These are phyloP conservation scores for Skeletonema grethae DNA, from an alignment of 108 stramenopile species.

Conservation along the genomic window DNA sequence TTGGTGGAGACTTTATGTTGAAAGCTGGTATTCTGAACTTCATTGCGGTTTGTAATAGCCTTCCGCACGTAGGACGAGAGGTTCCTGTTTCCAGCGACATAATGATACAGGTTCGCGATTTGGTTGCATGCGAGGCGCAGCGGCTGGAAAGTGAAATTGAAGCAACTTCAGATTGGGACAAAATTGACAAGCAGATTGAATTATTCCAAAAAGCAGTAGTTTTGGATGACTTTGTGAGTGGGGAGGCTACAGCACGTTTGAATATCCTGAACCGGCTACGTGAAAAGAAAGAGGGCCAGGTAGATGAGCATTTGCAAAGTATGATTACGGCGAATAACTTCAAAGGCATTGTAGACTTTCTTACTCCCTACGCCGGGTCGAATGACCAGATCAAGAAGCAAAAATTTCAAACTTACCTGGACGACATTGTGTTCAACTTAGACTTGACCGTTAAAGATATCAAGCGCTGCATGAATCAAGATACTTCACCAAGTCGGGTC, in stretches of 20 bases:
- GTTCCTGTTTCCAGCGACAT: conserved; percentile 20
- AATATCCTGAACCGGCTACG: conserved; percentile 39
- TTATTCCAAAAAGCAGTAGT: conserved; percentile 35
- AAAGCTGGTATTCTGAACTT: conserved; percentile 14
- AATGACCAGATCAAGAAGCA: conserved; percentile 56
- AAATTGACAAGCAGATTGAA: conserved; percentile 37
- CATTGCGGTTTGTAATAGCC: conserved; percentile 4
- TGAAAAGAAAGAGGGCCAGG: conserved; percentile 49
- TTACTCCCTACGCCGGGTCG: conserved; percentile 45
- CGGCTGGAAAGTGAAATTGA: conserved; percentile 40
- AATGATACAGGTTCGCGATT: conserved; percentile 22
- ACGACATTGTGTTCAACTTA: conserved; percentile 27
- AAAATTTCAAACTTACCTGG: conserved; percentile 29
- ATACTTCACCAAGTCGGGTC: not conserved
- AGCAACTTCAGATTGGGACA: conserved; percentile 52
- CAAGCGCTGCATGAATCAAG: conserved; percentile 9
- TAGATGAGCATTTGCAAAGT: conserved; percentile 34
- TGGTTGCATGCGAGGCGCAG: conserved; percentile 33
- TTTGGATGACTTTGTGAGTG: conserved; percentile 40
- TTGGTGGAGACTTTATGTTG: conserved; percentile 15
- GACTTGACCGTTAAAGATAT: conserved; percentile 4
- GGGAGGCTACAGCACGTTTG: conserved; percentile 38
- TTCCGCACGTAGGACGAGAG: not conserved
- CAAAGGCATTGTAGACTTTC: conserved; percentile 42
- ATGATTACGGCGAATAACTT: conserved; percentile 52